These are phyloP conservation scores for Solanum megistacrolobum DNA, from an alignment of 257 asterid genomes.

Conservation along the genomic window DNA sequence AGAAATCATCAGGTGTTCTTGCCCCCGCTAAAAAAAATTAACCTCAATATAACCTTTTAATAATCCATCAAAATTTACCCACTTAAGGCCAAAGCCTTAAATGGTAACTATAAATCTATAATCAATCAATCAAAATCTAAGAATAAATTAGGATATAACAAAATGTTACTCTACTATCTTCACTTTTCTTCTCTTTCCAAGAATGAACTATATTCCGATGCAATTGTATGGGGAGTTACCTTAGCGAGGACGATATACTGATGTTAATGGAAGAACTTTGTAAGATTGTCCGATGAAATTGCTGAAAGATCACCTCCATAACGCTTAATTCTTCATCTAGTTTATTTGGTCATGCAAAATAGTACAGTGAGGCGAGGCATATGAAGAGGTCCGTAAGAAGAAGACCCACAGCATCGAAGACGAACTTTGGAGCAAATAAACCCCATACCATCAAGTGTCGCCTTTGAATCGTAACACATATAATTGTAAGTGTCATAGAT, in stretches of 20 bases:
- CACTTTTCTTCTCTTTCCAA: neutral
- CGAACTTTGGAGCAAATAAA: conserved; percentile 92
- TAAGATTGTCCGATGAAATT: neutral
- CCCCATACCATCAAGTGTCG: conserved; percentile 99
- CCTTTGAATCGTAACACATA: conserved; percentile 79
- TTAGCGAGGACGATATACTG: neutral
- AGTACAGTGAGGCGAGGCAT: conserved; percentile 68
- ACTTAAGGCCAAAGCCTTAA: neutral
- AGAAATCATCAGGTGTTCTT: neutral
- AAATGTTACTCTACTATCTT: neutral
- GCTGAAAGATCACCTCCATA: neutral
- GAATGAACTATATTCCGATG: neutral
- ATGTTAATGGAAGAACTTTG: neutral
- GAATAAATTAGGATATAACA: neutral
- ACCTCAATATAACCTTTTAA: neutral
- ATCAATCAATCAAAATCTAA: neutral
- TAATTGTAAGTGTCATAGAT: conserved; percentile 58
- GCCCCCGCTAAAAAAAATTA: neutral
- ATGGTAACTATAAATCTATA: neutral
- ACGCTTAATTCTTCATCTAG: neutral
- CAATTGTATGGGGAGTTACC: neutral
- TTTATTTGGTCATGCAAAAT: conserved; percentile 14
- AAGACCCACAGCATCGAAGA: conserved; percentile 82
- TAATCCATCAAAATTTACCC: neutral
- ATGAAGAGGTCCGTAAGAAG: conserved; percentile 52